Base-by-base conservation (phyloP, 202 grass and related monocot species). In the Dendrocalamus latiflorus region DNA sequence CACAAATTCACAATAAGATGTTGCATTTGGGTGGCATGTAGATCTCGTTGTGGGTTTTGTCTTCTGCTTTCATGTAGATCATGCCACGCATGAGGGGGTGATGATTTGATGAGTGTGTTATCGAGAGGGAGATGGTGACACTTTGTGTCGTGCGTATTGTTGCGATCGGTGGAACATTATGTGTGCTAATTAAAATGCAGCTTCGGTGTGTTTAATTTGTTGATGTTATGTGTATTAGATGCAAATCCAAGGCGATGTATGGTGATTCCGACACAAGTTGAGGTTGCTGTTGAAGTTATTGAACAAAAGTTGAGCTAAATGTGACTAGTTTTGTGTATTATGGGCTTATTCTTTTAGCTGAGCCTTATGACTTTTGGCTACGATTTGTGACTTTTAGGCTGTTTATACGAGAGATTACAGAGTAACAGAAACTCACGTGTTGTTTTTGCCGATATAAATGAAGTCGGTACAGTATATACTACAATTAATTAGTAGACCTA, bases 11-110 rank as follows among this genome's bases (percentile, higher is more conserved):
- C 65, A 30, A 49, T 44, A 62, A 13, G 21, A 77, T 72, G 22
- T 68, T 44, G 64, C 26, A 47, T 65, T 88, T 16, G 24, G 79
- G 80, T 78, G 56, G 74, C 74, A 41, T 39, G 80, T 83, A 62
- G 26, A 72, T 47, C 80, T 88, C 72, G 14, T 2, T 11, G 44
- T 45, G 57, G 71, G 67, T 21, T 65, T 36, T 18, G 5, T 33
- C 43, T 22, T 50, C 28, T 34, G 24, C 4, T 73, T 55, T 16
- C 43, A 6, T 47, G 12, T 15, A 48, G 44, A 2, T 49, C 14
- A 28, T 30, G 8, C 43, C 3, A 49, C 18, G 68, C 24, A 50
- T 28, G 12, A 47, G 42, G 1, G 1, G 70, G 10, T 72, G 69
- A 33, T 54, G 47, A 53, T 54, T 34, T 36, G 28, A 54, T n/a